Evolutionary conservation across 768 basidiomycete species (phyloP).

Genomic region (Atractiella rhizophila): DNA sequence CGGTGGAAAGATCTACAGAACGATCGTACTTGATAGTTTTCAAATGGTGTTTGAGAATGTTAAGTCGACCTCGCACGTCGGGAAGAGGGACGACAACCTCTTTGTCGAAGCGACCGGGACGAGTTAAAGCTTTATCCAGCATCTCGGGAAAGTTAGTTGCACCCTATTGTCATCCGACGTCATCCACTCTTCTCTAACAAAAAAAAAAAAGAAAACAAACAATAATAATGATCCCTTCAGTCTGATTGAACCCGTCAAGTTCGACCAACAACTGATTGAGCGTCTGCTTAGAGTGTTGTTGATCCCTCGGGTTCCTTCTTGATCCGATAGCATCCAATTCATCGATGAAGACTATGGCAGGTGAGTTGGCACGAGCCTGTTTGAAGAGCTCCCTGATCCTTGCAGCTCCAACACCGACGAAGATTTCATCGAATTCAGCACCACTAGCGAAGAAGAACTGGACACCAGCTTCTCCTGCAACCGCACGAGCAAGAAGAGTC

Average conservation of each 20-base stretch:
- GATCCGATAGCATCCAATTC: conserved; percentile 93
- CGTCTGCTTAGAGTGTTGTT: conserved; percentile 35
- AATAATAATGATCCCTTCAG: conserved; percentile 75
- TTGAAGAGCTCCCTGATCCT: conserved; percentile 85
- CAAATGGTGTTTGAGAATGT: conserved; percentile 82
- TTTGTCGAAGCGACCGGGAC: conserved; percentile 89
- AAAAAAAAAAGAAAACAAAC: neutral
- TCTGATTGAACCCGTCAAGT: conserved; percentile 81
- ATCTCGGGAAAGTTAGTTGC: conserved; percentile 84
- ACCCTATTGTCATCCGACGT: neutral
- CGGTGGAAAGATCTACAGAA: conserved; percentile 55
- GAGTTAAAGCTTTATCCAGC: conserved; percentile 78
- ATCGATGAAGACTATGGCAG: conserved; percentile 95
- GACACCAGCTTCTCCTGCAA: conserved; percentile 92
- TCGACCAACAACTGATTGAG: conserved; percentile 90
- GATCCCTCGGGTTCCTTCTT: conserved; percentile 39
- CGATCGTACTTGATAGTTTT: conserved; percentile 39
- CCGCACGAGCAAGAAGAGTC: conserved; percentile 87
- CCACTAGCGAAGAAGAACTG: conserved; percentile 94
- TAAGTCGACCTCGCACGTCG: conserved; percentile 76
- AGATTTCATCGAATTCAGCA: conserved; percentile 90
- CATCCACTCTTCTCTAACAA: too few species aligned
- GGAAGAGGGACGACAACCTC: conserved; percentile 76
- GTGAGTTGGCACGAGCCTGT: conserved; percentile 75
- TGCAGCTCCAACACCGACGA: conserved; percentile 65